Base-by-base conservation (phyloP, 306 rosid genomes). In the Fragaria ananassa region DNA sequence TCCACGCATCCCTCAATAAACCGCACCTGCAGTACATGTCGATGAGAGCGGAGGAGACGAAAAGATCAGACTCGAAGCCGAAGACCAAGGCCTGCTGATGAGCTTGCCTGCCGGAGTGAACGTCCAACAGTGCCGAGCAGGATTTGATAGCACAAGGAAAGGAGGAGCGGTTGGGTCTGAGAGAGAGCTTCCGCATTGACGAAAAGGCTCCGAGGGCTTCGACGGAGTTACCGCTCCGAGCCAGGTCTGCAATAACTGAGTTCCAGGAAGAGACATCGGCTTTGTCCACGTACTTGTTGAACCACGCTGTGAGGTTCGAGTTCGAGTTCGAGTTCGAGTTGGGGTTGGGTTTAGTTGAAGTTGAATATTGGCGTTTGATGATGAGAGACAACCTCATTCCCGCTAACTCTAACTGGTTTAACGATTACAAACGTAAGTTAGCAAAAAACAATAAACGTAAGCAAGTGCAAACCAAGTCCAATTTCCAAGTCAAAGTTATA, bases 91-190 rank as follows among this genome's bases (percentile, higher is more conserved):
- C 97, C 53, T 91, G 98, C 54, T 84, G 97, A 74, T 93, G 98
- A 47, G 88, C 70, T 78, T 91, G 92, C 68, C 21, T 74, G 61
- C 98, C 98, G 10, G 90, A 78, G 34, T 80, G 80, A 74, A 93
- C 87, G 61, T 93, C 97, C 54, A 49, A 80, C 72, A 93, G 81
- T 6, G 96, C 81, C 6, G 98, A 87, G 45, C 96, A 93, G 19
- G 98, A 90, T 76, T 93, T 93, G 72, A 91, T 78, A 83, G 96
- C 76, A 78, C 97, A 90, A 13, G 97, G 98, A 70, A 91, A 88
- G 25, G 93, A 73, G 80, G 93, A 87, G 74, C 90, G 90, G 79
- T 77, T 86, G 31, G 96, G 97, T 29, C 27, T 50, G 61, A 93
- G 90, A 56, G 88, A 88, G 42, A 90, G 96, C 89, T 79, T 93